Percentiles rank a stretch among this genome's conserved stretches.
These are phyloP conservation scores for Arthroderma uncinatum DNA, from an alignment of 2,329 filamentous ascomycete genomes.

Conservation along the genomic window DNA sequence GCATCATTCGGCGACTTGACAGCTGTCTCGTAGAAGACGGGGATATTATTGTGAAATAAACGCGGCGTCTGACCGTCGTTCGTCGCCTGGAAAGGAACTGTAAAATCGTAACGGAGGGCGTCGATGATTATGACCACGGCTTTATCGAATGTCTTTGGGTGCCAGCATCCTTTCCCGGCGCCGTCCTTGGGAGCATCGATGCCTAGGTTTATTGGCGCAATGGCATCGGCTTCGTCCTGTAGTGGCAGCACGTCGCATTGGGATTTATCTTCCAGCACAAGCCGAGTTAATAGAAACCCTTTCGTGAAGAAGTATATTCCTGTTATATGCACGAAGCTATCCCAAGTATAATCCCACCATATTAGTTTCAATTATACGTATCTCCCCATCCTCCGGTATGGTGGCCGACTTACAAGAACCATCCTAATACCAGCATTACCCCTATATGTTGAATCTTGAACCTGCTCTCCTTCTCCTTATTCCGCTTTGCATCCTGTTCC, in stretches of 20 bases:
- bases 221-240: slow-evolving; percentile 21
- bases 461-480: slow-evolving; percentile 25
- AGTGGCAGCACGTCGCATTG: slow-evolving; percentile 59
- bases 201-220: slow-evolving; percentile 15
- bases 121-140: slow-evolving; percentile 86
- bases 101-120: slow-evolving; percentile 93
- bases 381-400: neutral
- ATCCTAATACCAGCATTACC: slow-evolving; percentile 29
- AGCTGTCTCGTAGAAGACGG: slow-evolving; percentile 75
- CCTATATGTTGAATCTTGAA: slow-evolving; percentile 32
- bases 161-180: slow-evolving; percentile 71
- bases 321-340: slow-evolving; percentile 57
- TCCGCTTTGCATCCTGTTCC: slow-evolving; percentile 21
- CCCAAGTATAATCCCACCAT: neutral
- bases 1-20: slow-evolving; percentile 64
- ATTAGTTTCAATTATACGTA: neutral
- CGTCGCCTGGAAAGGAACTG: slow-evolving; percentile 57
- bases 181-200: slow-evolving; percentile 18
- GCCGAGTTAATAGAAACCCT: slow-evolving; percentile 82
- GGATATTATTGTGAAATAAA: slow-evolving; percentile 77
- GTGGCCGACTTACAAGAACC: slow-evolving; percentile 30
- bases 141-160: slow-evolving; percentile 84
- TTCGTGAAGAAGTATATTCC: slow-evolving; percentile 89
- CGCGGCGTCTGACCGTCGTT: slow-evolving; percentile 38
- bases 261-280: slow-evolving; percentile 67